Evolutionary conservation across 2,329 filamentous ascomycete species (phyloP), one percentile per base, ranked within the genome.

Genomic region (Chaetomiaceae sp.): DNA sequence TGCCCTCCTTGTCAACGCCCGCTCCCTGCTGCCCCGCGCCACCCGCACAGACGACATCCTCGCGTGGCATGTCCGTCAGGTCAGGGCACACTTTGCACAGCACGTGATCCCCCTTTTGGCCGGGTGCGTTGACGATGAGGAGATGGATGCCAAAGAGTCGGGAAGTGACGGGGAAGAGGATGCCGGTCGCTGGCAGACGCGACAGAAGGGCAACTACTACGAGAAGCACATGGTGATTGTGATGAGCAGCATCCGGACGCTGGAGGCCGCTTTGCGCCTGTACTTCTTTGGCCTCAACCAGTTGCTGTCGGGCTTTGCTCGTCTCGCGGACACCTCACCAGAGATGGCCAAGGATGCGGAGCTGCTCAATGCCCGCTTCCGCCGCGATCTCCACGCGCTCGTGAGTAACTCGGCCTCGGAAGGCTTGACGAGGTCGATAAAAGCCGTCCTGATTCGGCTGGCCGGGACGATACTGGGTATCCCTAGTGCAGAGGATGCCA

Each of bases 351-450:
- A 68, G 42, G 65, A 66, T 29, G 72, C 72, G 36, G 68, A 75
- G 7, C 65, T 64, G 48, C 79, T 77, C 5, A 58, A 63, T 14
- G 43, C 56, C 3, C 64, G 64, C 52, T 87, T 89, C 62, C 74
- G 72, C 15, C 72, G 78, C 45, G 84, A 88, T 58, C 67, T 88
- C 11, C 78, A 86, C 62, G 82, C 84, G 20, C 74, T 87, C 20
- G 77, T 88, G 57, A 78, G 80, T 40, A 85, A 86, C 65, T 84
- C 83, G 9, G 74, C 83, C 54, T 79, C 78, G 3, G 71, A 71
- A 34, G 71, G 75, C 4, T 71, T 87, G 45, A 73, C 77, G 33
- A 69, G 71, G 44, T 79, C 83, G 1, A 66, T 89, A 22, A 75
- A 74, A 38, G 71, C 69, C 38, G 78, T 85, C 34, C 63, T 89